Conservation (phyloP, 495 filamentous ascomycete genomes). For the Cairneyella variabilis region DNA sequence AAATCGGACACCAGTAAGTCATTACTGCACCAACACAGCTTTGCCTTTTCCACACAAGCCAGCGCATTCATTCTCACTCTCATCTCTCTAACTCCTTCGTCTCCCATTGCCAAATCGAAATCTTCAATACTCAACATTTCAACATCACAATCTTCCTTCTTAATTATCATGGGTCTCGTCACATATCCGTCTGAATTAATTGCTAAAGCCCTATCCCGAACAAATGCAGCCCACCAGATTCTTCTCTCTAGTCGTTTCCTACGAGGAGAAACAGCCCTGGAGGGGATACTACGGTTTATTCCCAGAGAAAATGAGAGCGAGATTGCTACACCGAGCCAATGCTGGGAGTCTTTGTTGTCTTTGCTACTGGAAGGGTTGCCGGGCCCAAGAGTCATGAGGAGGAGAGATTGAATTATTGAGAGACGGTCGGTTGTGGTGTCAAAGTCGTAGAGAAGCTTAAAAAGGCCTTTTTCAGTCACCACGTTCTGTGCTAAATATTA, state of each 20-base stretch:
- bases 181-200: slow-evolving; percentile 52
- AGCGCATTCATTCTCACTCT: neutral
- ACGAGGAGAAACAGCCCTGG: slow-evolving; percentile 62
- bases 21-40: slow-evolving; percentile 14
- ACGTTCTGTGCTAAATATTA: no score
- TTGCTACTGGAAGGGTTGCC: slow-evolving; percentile 76
- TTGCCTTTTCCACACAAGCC: slow-evolving; percentile 8
- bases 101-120: slow-evolving; percentile 55
- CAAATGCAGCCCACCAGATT: slow-evolving; percentile 90
- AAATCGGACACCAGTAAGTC: no score
- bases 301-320: slow-evolving; percentile 77
- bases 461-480: neutral
- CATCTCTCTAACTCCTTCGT: neutral
- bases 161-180: slow-evolving; percentile 78
- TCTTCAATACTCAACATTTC: slow-evolving; percentile 76
- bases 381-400: slow-evolving; percentile 82
- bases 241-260: slow-evolving; percentile 76
- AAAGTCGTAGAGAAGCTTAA: slow-evolving; percentile 65
- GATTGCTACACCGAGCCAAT: slow-evolving; percentile 81
- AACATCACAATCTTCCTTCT: slow-evolving; percentile 81
- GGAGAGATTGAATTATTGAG: slow-evolving; percentile 68
- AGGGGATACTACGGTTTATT: slow-evolving; percentile 71
- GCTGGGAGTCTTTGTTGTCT: slow-evolving; percentile 83
- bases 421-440: slow-evolving; percentile 81
- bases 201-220: slow-evolving; percentile 79